Evolutionary conservation across 257 asterid species (phyloP), one percentile per base, ranked within the genome.

Genomic region (Solanum appendiculatum): DNA sequence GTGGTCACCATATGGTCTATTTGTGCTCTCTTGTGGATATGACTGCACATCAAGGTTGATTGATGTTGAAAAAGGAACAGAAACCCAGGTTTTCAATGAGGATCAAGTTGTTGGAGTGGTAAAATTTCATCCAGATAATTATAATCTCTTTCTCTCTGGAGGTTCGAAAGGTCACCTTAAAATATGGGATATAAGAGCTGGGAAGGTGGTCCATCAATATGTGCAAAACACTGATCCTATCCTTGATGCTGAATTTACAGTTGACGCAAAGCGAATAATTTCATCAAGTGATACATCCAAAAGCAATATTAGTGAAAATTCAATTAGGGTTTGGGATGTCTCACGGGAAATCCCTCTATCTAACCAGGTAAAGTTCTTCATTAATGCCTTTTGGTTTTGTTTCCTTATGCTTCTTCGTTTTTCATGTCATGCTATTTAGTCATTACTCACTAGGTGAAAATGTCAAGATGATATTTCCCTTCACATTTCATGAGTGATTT

Each of bases 241-340:
- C 88, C 98, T 97, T 80, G 99, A 95, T 88, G 94, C 91, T 5
- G 99, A 97, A 84, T 97, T 97, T 90, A 90, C 94, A 5, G 75
- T 86, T 89, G 99, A 97, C 74, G 98, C 93, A 40, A 94, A 92
- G 89, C 90, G 92, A 20, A 88, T 97, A 51, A 92, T 97, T 63
- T 94, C 97, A 88, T 94, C 99, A 14, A 94, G 97, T 81, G 99
- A 97, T 90, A 94, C 88, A 68, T 94, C 98, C 86, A 91, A 89
- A 91, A 93, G 94, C 91, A 95, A 95, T 87, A 91, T 95, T 82
- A 95, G 96, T 87, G 98, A 97, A 91, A 95, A 97, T 87, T 93
- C 98, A 48, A 94, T 95, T 44, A 90, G 95, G 81, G 96, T 95
- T 89, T 97, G 99, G 99, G 99, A 95, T 90, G 93, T 93, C 77